Evolutionary conservation across 441 rosid genomes (phyloP), one percentile per base, ranked within the genome.

Genomic region (Monsonia emarginata): DNA sequence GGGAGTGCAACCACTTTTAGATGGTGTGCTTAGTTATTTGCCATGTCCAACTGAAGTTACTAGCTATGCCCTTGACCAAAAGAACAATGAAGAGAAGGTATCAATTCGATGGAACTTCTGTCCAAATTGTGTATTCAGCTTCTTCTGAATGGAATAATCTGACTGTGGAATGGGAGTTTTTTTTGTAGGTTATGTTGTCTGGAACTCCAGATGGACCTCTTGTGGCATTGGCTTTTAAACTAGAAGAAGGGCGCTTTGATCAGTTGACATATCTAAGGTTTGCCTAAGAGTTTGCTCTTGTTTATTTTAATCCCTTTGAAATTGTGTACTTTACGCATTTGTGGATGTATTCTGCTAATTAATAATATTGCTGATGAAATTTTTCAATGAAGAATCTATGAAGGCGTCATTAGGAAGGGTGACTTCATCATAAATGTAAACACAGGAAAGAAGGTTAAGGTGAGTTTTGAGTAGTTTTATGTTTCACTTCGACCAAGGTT

Each of bases 201-300:
- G 99, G 99, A 72, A 84, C 86, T 74, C 97, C 97, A 10, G 90
- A 91, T 80, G 97, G 97, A 74, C 92, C 94, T 60, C 91, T 95
- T 26, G 99, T 95, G 67, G 99, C 97, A n/a, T 76, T 95, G 83
- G 99, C 99, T 75, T 95, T 95, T 77, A 95, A 95, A 83, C 75
- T 95, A 71, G 99, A 91, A 78, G 97, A 91, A 80, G 99, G 99
- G 65, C 89, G 99, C 66, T 91, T 89, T 72, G 96, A 97, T 71
- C 97, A 95, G 78, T 80, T 91, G 69, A 95, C 99, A 72, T 95
- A 81, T 79, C 76, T 95, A 56, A 88, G 99, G 99, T 87, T 61
- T 56, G 63, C 63, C 32, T 34, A 52, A 38, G 44, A 64, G 44
- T 11, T 16, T 24, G 18, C 42, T 46, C 52, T 16, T 64, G 62